A percentile compares a stretch with the other conserved stretches of the same genome.
Evolutionary conservation across 2,329 filamentous ascomycete species (phyloP).

Genomic region (Fusarium multiceps): DNA sequence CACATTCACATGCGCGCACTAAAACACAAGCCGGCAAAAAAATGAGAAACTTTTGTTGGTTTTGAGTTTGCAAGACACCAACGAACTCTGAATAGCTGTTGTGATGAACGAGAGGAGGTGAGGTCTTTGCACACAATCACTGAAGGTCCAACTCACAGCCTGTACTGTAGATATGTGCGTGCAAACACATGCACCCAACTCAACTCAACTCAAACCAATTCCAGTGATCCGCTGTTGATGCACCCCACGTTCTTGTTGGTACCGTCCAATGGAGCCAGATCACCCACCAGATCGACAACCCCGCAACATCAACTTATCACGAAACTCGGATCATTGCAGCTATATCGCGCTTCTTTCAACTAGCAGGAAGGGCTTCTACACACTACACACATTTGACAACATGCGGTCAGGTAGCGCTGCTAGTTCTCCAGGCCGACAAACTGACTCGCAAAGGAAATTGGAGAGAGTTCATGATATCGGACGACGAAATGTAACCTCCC

Average conservation of each 20-base stretch:
- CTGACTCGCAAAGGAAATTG: conserved; percentile 16
- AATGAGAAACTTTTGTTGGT: too few species aligned
- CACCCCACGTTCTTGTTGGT: conserved; percentile 39
- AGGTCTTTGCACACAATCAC: not conserved
- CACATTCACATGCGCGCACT: not conserved
- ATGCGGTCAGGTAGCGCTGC: conserved; percentile 4
- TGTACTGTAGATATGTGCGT: not conserved
- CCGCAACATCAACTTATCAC: conserved; percentile 34
- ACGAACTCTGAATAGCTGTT: not conserved
- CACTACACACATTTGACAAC: not conserved
- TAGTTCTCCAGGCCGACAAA: not conserved
- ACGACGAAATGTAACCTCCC: conserved; percentile 3
- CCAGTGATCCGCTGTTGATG: conserved; percentile 29
- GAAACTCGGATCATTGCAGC: conserved; percentile 2
- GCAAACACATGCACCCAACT: not conserved
- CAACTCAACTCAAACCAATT: conserved; percentile 5
- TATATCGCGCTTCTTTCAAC: not conserved
- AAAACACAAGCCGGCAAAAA: too few species aligned
- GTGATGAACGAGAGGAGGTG: not conserved
- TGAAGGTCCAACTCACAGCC: not conserved
- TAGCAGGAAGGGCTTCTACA: not conserved
- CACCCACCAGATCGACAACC: conserved; percentile 44
- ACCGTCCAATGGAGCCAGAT: conserved; percentile 33
- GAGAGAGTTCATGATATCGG: not conserved
- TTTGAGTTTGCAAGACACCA: too few species aligned